Percentiles rank a stretch among this genome's conserved stretches.
These are phyloP conservation scores for Ocimum tenuiflorum DNA, from an alignment of 257 asterid species.

Conservation along the genomic window DNA sequence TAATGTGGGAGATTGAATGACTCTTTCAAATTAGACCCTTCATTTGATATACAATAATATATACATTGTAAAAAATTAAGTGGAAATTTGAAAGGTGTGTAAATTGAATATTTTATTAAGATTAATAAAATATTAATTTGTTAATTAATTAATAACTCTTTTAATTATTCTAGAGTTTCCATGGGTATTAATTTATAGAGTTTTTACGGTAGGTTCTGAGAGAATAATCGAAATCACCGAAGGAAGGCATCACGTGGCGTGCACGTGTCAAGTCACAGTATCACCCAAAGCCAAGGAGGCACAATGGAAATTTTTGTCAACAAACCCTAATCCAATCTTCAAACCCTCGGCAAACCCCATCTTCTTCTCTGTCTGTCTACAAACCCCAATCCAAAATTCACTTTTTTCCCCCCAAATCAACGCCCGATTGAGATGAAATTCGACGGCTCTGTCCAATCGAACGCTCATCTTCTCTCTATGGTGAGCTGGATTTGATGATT, in stretches of 20 bases:
- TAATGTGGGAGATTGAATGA: too few species aligned
- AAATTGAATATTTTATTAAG: too few species aligned
- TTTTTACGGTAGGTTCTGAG: too few species aligned
- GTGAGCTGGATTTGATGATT: constrained; percentile 51
- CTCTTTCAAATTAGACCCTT: too few species aligned
- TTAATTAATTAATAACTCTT: too few species aligned
- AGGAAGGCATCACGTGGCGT: constrained; percentile 27
- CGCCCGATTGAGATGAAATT: constrained; percentile 35
- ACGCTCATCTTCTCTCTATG: constrained; percentile 14
- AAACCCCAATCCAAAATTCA: constrained; percentile 35
- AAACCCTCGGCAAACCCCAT: constrained; percentile 64
- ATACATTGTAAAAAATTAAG: too few species aligned
- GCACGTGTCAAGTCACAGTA: constrained; percentile 26
- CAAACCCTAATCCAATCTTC: too few species aligned
- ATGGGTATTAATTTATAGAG: too few species aligned
- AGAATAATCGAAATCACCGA: not conserved
- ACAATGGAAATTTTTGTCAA: not conserved
- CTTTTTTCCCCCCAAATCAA: constrained; percentile 14
- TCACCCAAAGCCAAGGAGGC: constrained; percentile 6
- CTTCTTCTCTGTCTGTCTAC: constrained; percentile 13
- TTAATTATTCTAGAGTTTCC: too few species aligned
- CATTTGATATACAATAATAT: too few species aligned
- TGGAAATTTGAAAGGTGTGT: too few species aligned
- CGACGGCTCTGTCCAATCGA: constrained; percentile 21
- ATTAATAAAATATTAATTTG: too few species aligned